Evolutionary conservation across 257 asterid genomes (phyloP), one percentile per base, ranked within the genome.

Genomic region (Paulownia fortunei): DNA sequence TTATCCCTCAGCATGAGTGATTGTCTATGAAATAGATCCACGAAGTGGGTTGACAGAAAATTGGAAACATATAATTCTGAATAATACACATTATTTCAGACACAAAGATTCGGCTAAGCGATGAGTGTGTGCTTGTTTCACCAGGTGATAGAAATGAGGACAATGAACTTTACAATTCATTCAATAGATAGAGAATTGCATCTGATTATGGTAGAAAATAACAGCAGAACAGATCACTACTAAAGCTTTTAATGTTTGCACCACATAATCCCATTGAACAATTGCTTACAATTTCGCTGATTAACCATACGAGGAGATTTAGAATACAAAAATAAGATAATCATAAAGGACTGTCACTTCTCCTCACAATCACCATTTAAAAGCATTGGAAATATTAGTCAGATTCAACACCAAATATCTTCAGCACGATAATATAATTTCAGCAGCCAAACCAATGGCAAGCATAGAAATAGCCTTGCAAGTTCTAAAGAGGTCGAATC

Each of bases 371-470:
- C 46, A 49, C 67, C 66, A 74, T 24, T 54, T 11, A 15, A 72
- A 34, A 16, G 65, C 34, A 69, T 55, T 62, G 32, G 36, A 49
- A 21, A 42, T 60, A 67, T 37, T 36, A 10, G 62, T 23, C 24
- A 18, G 65, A 41, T 30, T 39, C n/a, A 52, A 51, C 56, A 69
- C 76, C 36, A 15, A 70, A 76, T 37, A 51, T 54, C 39, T 39
- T n/a, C n/a, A 24, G 32, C 76, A 32, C 60, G 66, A 76, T 63
- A 34, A 67, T 60, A 16, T n/a, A 67, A 46, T 34, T 67, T 36
- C 47, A 58, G 46, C 49, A n/a, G 67, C 64, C 47, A 55, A 66
- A 74, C n/a, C 59, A 64, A 73, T 15, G 44, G 36, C 76, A 73
- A 73, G 21, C 60, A 0, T 16, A 66, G 21, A 52, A 37, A 52